Evolutionary conservation across 176 grass and related monocot genomes (phyloP), one percentile per base, ranked within the genome.

Genomic region (Phyllostachys edulis): DNA sequence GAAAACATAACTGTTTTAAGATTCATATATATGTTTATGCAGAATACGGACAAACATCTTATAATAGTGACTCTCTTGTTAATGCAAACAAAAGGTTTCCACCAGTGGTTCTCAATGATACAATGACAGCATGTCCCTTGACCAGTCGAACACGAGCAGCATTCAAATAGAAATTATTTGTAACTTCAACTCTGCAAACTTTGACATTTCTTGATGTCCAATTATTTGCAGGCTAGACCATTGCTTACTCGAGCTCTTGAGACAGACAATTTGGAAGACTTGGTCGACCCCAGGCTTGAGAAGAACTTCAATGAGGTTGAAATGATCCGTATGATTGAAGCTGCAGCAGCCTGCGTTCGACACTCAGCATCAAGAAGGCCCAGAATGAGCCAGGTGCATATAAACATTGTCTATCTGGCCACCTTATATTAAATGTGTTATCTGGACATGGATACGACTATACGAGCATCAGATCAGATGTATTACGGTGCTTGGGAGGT

Each of bases 241-340:
- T 73, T 92, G 82, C 90, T 97, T 60, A 75, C 36, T 42, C 90
- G 65, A 75, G 90, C 88, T 63, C 78, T 94, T 16, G 92, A 94
- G 74, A 92, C 86, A 0, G 88, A 90, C 32, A 74, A 92, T 63
- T 82, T 97, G 45, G 90, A 83, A 70, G 90, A 65, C 60, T 71
- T 97, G n/a, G 76, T 88, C 4, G 95, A 97, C 36, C 78, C 84
- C 10, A 89, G 84, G 85, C 88, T 97, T 42, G 84, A 86, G 49
- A 88, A 67, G 21, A 94, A 94, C 50, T 90, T 90, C 55, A 86
- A 92, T 34, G 81, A 94, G 64, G 81, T 76, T 1, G 95, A 97
- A 83, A 92, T 97, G 86, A 84, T 94, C 80, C 95, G 82, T 11
- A 97, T 97, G 95, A 91, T 97, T 41, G 92, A 92, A 90, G 87